phyloP scores from a whole-genome alignment of 106 monocot species.

The Phalaenopsis equestris region DNA sequence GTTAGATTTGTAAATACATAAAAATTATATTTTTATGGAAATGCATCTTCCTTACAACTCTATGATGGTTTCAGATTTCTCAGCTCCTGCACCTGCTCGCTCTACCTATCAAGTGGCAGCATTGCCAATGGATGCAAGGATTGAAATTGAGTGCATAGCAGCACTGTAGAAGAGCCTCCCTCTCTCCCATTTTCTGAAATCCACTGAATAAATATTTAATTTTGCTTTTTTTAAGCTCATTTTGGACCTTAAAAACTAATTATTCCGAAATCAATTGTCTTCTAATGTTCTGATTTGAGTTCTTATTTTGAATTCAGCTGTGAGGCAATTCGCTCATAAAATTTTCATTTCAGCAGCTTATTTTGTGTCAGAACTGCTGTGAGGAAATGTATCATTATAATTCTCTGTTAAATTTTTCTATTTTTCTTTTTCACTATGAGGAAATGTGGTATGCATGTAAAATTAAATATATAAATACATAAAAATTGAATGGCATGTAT shows the following conservation, averaged over 20 bases:
- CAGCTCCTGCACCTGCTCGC: slow-evolving; percentile 47
- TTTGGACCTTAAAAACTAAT: background rate
- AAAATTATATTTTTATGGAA: background rate
- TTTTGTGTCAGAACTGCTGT: too few species aligned
- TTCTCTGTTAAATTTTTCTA: too few species aligned
- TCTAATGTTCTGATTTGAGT: too few species aligned
- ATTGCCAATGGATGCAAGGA: slow-evolving; percentile 51
- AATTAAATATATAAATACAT: too few species aligned
- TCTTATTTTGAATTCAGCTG: too few species aligned
- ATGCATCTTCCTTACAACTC: background rate
- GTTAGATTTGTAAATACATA: too few species aligned
- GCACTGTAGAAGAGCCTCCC: slow-evolving; percentile 26
- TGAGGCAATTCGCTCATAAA: too few species aligned
- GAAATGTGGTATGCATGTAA: too few species aligned
- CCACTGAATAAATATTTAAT: background rate
- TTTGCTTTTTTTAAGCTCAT: background rate
- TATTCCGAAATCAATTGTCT: background rate
- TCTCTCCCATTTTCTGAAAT: background rate
- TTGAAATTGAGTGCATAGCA: slow-evolving; percentile 85
- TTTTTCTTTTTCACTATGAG: too few species aligned
- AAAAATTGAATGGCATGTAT: too few species aligned
- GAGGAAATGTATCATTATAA: too few species aligned
- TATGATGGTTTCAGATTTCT: slow-evolving; percentile 37
- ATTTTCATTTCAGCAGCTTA: too few species aligned
- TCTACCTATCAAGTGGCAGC: slow-evolving; percentile 69